These are phyloP conservation scores for Claviceps sp. DNA, from an alignment of 2,329 filamentous ascomycete species.

Conservation along the genomic window DNA sequence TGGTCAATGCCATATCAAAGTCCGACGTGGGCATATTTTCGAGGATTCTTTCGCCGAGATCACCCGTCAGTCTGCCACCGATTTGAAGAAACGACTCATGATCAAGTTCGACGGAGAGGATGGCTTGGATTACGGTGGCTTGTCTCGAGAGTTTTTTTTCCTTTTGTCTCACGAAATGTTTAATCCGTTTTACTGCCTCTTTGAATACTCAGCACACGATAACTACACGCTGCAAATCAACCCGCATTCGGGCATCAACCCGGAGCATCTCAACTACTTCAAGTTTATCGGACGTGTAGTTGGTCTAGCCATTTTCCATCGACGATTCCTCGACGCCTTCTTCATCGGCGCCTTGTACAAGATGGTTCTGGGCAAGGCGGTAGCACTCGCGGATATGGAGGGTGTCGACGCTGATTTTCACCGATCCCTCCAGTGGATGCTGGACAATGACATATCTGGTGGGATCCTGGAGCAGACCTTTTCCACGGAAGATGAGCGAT, in stretches of 20 bases:
- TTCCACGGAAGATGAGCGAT: slow-evolving; percentile 92
- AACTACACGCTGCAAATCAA: slow-evolving; percentile 99
- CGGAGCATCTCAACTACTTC: slow-evolving; percentile 98
- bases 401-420: slow-evolving; percentile 98
- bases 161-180: slow-evolving; percentile 99
- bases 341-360: slow-evolving; percentile 99
- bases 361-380: slow-evolving; percentile 93
- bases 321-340: slow-evolving; percentile 94
- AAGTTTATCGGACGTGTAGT: slow-evolving; percentile 98
- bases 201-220: slow-evolving; percentile 98
- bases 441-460: slow-evolving; percentile 91
- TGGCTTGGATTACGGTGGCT: slow-evolving; percentile 91
- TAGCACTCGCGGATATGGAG: slow-evolving; percentile 90
- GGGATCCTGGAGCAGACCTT: slow-evolving; percentile 93
- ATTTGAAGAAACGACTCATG: slow-evolving; percentile 97
- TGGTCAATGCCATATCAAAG: slow-evolving; percentile 96
- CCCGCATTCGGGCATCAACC: slow-evolving; percentile 97
- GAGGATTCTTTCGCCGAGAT: slow-evolving; percentile 98
- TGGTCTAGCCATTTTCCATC: slow-evolving; percentile 93
- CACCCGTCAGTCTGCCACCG: slow-evolving; percentile 86
- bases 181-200: slow-evolving; percentile 98
- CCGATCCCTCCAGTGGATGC: slow-evolving; percentile 88
- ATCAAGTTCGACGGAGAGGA: slow-evolving; percentile 99
- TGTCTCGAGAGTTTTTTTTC: slow-evolving; percentile 99
- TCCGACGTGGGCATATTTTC: slow-evolving; percentile 91